Percentiles rank a stretch among this genome's conserved stretches.
Conservation (phyloP, 202 grass and related monocot genomes). For the Panicum hallii region DNA sequence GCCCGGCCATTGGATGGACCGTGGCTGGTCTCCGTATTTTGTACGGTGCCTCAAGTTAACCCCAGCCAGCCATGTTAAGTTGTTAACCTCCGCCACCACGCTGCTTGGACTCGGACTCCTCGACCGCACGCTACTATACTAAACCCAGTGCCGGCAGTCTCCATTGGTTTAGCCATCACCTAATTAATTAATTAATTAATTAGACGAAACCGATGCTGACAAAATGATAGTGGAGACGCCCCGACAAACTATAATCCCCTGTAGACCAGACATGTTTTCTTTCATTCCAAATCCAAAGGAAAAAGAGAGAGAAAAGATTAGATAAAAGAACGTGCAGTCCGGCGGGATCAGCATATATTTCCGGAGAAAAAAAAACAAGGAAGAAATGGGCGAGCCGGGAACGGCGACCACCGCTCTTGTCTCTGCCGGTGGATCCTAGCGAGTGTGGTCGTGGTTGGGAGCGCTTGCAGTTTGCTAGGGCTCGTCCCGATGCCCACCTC, state of each 20-base stretch:
- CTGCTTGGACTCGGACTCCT: slow-evolving; percentile 16
- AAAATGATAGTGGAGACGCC: slow-evolving; percentile 4
- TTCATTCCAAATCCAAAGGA: too few relatives aligned
- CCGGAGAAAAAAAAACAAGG: neutral
- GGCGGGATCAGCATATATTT: slow-evolving; percentile 1
- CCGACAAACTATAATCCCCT: neutral
- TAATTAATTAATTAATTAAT: too few relatives aligned
- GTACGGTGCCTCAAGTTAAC: neutral
- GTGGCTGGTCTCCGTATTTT: neutral
- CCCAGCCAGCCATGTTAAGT: neutral
- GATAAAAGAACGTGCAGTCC: neutral
- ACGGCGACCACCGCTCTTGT: slow-evolving; percentile 25
- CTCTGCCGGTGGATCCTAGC: neutral
- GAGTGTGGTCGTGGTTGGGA: neutral
- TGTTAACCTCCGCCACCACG: neutral
- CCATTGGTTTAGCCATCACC: slow-evolving; percentile 3
- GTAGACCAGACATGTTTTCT: neutral
- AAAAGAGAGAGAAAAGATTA: neutral
- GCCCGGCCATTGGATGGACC: neutral
- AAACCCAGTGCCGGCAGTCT: neutral
- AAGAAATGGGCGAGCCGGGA: neutral
- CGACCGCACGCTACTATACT: neutral
- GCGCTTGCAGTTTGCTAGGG: neutral
- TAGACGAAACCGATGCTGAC: too few relatives aligned
- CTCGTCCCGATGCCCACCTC: neutral